Base-by-base conservation (phyloP, 2,329 filamentous ascomycete genomes). In the Cordyceps tenuipes region DNA sequence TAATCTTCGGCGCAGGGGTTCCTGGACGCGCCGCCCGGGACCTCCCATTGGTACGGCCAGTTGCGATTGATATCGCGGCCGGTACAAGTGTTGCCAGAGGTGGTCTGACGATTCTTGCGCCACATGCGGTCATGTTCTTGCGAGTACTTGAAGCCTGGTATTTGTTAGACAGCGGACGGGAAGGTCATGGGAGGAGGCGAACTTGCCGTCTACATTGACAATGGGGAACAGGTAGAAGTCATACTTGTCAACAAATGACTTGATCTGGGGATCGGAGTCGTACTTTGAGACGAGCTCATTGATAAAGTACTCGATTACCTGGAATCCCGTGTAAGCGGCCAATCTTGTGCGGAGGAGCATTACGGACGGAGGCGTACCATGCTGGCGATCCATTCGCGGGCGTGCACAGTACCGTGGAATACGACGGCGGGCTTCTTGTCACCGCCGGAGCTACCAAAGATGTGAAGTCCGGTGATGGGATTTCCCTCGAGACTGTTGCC, bases 151-250 rank as follows among this genome's bases (percentile, higher is more conserved):
- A 87, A 86, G 31, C 83, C 81, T 80, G 53, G 23, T 41, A 12
- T 17, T 15, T 23, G 46, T 44, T 36, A 52, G 44, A 47, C 3
- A 23, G 4, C 1, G 47, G 23, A 2, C 0, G 5, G 7, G 7
- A 12, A 29, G 3, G 5, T 29, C 4, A 12, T 29, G 10, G 7
- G 10, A 8, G 34, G 9, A 4, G 7, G 23, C 17, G 7, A n/a
- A 34, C 72, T 66, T 67, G 80, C 79, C 82, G 59, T 86, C 83
- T 0, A 82, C 82, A 66, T 87, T 86, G 17, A 84, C 82, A 26
- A 86, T 72, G 3, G 84, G 83, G 62, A 86, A 77, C 64, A 88
- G 78, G 69, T 85, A 87, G 64, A 85, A 85, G 71, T 89, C 86
- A 67, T 84, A 86, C 59, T 76, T 81, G 69, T 87, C 77, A 26